Base-by-base conservation (phyloP, 2,329 filamentous ascomycete genomes). In the Dactylellina parvicollis region DNA sequence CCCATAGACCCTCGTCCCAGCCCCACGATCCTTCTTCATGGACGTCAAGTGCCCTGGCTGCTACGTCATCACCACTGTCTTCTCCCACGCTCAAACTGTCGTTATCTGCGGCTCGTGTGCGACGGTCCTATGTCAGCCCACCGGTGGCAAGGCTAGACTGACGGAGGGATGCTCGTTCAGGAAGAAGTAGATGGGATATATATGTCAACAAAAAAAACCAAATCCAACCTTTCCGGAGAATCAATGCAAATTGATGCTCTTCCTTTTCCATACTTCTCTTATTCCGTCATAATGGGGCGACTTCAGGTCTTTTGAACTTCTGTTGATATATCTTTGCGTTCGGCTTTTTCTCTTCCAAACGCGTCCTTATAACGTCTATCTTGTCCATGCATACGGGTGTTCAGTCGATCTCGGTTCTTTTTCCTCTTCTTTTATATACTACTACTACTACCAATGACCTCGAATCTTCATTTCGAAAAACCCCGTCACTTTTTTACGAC, bases 21-120 rank as follows among this genome's bases (percentile, higher is more conserved):
- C 88, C 79, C 95, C 95, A 81, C 92, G 95, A 84, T 98, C 94
- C 79, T 99, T 98, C 91, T 99, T 99, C 92, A 99, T 99, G 95
- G 95, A 99, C 84, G 95, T 99, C 88, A 99, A 99, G 91, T 99
- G 95, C 91, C 95, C 95, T 83, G 95, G 95, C 82, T 99, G 95
- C 92, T 99, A 98, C 90, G 97, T 93, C 85, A 99, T 99, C 89
- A 99, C 95, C 84, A 99, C 95, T 84, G 95, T 99, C 85, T 99
- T 98, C 92, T 98, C 94, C 77, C 95, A 99, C 89, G 95, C 95
- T 84, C 95, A 99, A 89, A 99, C 95, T 83, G 95, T 99, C 84
- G 95, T 99, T 85, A 96, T 98, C 88, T 99, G 95, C 90, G 92
- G 92, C 82, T 95, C 95, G 81, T 99, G 95, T 92, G 96, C 94